Conservation (phyloP, 1,284 basidiomycete genomes). For the Chiua sp. region DNA sequence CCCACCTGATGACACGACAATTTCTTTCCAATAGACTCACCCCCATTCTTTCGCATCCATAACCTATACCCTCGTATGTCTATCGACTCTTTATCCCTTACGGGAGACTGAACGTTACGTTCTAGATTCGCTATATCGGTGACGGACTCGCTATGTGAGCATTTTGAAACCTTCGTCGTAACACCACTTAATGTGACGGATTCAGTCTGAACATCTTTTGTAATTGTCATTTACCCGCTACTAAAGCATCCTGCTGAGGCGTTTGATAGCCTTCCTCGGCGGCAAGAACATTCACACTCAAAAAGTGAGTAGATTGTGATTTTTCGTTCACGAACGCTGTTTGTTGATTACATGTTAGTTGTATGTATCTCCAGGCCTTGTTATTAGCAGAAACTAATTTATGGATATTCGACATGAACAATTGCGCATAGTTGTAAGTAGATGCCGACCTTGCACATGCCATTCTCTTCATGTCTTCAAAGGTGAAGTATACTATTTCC, state of each 20-base stretch:
- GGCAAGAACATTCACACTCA: constrained; percentile 1
- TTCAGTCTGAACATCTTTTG: constrained; percentile 23
- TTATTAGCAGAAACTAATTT: neutral
- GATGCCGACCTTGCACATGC: neutral
- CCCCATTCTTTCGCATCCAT: constrained; percentile 11
- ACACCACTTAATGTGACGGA: neutral
- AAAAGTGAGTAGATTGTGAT: constrained; percentile 10
- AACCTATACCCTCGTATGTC: constrained; percentile 19
- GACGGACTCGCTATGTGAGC: constrained; percentile 27
- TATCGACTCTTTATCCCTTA: neutral
- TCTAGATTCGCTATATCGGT: constrained; percentile 30
- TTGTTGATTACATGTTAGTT: constrained; percentile 9
- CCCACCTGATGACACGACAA: neutral
- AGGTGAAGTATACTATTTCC: constrained; percentile 14
- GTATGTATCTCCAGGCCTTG: neutral
- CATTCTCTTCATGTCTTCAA: neutral
- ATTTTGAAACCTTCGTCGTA: neutral
- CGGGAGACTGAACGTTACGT: neutral
- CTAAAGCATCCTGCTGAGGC: neutral
- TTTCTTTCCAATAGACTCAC: neutral
- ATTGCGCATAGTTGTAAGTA: constrained; percentile 12
- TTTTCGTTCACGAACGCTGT: neutral
- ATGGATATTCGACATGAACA: neutral
- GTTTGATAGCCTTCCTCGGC: constrained; percentile 21
- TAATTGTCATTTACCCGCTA: neutral